Base-by-base conservation (phyloP, 1,284 basidiomycete species). In the Sanghuangporus baumii region DNA sequence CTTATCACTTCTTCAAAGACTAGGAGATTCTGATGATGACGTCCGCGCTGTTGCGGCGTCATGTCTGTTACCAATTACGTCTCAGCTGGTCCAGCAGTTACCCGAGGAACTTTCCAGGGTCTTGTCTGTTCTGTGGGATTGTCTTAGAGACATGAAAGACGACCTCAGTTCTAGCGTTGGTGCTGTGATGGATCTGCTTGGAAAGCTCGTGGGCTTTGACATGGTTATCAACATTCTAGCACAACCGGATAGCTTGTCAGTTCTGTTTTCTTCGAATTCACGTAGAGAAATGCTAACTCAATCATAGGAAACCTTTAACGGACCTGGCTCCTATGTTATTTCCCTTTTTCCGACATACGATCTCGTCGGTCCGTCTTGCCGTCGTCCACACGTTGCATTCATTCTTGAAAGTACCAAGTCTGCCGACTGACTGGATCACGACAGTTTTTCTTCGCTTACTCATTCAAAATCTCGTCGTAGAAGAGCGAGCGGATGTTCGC, bases 271-370 rank as follows among this genome's bases (percentile, higher is more conserved):
- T 43, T 34, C 37, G 14, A 43, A 38, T n/a, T 14, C 20, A 34
- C 26, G 54, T 66, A 50, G 16, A 18, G n/a, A 65, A 23, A 46
- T 61, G 60, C 61, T 64, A 57, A 46, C 50, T 70, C 38, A 59
- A 61, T 55, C 50, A 31, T 36, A 93, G 91, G n/a, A 78, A 87
- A 64, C 88, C 91, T 6, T 81, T 98, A 40, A 82, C 87, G 12
- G 82, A 81, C 0, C 84, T 98, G 55, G 92, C 97, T 14, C 91
- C 94, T 1, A 92, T 89, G 0, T 79, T 98, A 16, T 99, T 94
- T 75, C 93, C 96, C 2, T 99, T 97, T 81, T 96, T 99, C 79
- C 91, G 97, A 11, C 97, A 99, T 75, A 97, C 96, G 0, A 99
- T 99, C 70, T 78, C 92, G 0, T 90, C 89, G 66, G 97, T 99